phyloP scores from a whole-genome alignment of 2,329 filamentous ascomycete genomes.

The Chrysoporthe deuterocubensis region DNA sequence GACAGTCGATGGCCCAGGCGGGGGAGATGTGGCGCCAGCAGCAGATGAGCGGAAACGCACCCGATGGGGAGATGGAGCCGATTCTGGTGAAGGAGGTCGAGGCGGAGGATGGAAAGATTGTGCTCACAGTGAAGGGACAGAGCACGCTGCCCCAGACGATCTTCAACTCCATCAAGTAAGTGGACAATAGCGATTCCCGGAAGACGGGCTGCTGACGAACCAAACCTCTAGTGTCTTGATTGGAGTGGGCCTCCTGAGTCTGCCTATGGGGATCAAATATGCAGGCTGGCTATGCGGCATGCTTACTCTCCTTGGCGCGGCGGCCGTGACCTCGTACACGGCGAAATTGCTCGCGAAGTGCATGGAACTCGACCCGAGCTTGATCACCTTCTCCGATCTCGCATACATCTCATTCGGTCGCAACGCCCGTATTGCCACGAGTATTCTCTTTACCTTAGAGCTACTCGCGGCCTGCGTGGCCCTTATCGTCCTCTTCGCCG shows the following conservation, averaged over 20 bases:
- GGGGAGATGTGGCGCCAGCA: constrained; percentile 58
- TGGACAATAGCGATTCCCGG: neutral
- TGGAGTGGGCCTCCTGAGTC: constrained; percentile 84
- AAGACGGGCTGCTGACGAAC: constrained; percentile 27
- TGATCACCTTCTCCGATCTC: constrained; percentile 93
- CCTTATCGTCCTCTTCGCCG: constrained; percentile 88
- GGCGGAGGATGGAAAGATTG: constrained; percentile 77
- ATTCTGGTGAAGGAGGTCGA: constrained; percentile 88
- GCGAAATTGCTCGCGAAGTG: constrained; percentile 85
- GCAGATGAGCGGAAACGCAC: constrained; percentile 49
- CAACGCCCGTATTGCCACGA: constrained; percentile 79
- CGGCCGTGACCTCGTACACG: constrained; percentile 80
- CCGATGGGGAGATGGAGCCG: constrained; percentile 68
- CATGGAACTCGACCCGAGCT: constrained; percentile 79
- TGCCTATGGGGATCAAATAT: constrained; percentile 86
- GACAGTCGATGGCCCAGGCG: constrained; percentile 55
- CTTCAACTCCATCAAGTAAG: constrained; percentile 88
- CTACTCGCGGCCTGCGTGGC: constrained; percentile 88
- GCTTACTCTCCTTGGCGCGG: constrained; percentile 72
- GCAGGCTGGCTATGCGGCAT: constrained; percentile 88
- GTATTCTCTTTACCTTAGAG: constrained; percentile 85
- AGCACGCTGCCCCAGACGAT: constrained; percentile 95
- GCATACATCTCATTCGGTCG: constrained; percentile 89
- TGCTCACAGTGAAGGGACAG: constrained; percentile 85
- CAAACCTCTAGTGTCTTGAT: constrained; percentile 67